Percentiles rank a stretch among this genome's conserved stretches.
Evolutionary conservation across 495 filamentous ascomycete species (phyloP).

Genomic region (Lasiosphaeria ovina): DNA sequence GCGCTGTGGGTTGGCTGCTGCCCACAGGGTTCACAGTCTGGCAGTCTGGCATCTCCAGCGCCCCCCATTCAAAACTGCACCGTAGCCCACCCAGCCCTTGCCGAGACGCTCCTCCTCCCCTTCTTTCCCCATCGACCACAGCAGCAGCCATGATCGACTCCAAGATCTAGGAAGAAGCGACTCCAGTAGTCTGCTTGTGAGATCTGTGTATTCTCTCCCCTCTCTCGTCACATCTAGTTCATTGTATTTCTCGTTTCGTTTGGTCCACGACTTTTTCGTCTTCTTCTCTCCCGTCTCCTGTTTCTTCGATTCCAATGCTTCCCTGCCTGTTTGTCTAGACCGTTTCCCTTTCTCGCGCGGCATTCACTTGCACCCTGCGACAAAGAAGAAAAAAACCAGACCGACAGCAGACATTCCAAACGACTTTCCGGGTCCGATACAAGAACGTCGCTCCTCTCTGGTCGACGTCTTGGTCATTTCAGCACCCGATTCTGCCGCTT

Average conservation of each 20-base stretch:
- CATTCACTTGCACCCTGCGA: conserved; percentile 50
- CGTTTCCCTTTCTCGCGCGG: conserved; percentile 39
- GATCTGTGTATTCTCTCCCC: conserved; percentile 33
- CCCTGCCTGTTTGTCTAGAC: conserved; percentile 32
- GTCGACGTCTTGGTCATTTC: conserved; percentile 8
- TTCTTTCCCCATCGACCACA: conserved; percentile 44
- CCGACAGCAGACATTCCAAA: conserved; percentile 22
- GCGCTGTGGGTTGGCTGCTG: conserved; percentile 10
- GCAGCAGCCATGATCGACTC: conserved; percentile 45
- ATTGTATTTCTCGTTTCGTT: conserved; percentile 16
- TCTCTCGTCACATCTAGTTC: conserved; percentile 14
- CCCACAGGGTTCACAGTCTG: conserved; percentile 9
- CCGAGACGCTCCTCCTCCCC: conserved; percentile 31
- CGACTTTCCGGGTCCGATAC: background rate
- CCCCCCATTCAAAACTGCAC: conserved; percentile 45
- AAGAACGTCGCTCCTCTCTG: conserved; percentile 8
- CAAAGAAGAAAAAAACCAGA: conserved; percentile 33
- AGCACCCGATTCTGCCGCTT: background rate
- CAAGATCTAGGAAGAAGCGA: conserved; percentile 49
- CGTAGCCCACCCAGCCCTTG: conserved; percentile 35
- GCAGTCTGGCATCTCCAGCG: conserved; percentile 17
- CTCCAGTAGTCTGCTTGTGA: conserved; percentile 49
- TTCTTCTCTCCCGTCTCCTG: background rate
- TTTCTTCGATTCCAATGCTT: conserved; percentile 21
- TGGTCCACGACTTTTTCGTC: background rate